Conservation (phyloP, 2,329 filamentous ascomycete species). For the Calycina herbarum region DNA sequence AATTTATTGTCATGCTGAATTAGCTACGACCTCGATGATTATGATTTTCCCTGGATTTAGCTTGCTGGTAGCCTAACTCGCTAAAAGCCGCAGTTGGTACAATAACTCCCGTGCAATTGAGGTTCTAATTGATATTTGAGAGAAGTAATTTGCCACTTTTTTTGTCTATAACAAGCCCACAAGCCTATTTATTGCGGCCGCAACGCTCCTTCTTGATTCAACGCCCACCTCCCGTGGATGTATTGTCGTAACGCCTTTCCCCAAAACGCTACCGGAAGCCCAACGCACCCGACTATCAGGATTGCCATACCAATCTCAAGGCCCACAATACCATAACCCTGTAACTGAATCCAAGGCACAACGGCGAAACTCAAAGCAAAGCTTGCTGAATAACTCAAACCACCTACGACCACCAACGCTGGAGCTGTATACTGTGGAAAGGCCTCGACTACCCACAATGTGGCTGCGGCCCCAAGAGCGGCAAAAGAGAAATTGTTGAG, state of each 20-base stretch:
- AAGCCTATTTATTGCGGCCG: conserved; percentile 6
- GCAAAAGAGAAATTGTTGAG: conserved; percentile 20
- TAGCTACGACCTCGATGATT: no score
- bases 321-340: conserved; percentile 17
- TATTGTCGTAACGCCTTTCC: conserved; percentile 41
- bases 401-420: conserved; percentile 21
- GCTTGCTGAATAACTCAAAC: conserved; percentile 21
- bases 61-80: no score
- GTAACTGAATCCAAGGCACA: conserved; percentile 19
- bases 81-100: no score
- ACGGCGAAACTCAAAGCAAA: conserved; percentile 23
- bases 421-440: conserved; percentile 25
- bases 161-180: no score
- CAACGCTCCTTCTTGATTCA: conserved; percentile 12
- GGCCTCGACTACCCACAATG: conserved; percentile 25
- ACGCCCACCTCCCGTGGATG: conserved; percentile 50
- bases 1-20: no score
- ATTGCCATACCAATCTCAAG: conserved; percentile 18
- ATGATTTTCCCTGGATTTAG: no score
- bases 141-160: no score
- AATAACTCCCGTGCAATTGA: no score
- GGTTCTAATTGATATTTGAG: no score
- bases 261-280: conserved; percentile 23
- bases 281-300: conserved; percentile 17
- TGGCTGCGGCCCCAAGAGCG: conserved; percentile 18